Evolutionary conservation across 1,284 basidiomycete species (phyloP), one percentile per base, ranked within the genome.

Genomic region (Apiotrichum montevideense): DNA sequence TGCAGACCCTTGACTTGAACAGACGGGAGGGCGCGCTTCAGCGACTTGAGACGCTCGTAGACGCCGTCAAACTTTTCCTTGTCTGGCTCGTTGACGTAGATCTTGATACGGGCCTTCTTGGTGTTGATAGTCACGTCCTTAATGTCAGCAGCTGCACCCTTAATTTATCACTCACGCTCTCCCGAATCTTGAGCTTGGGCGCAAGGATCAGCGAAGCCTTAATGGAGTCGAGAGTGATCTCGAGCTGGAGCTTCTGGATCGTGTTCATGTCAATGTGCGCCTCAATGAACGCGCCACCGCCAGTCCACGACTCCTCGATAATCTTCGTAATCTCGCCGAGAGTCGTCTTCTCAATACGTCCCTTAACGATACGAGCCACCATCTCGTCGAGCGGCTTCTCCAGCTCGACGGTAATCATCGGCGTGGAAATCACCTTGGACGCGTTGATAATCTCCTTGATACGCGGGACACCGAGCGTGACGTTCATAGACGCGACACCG

Each of bases 401-500:
- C 15, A 99, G 81, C 72, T 90, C 92, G 66, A 93, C 96, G 58
- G 92, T 94, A 74, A 99, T 98, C 73, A 99, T 98, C 1, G 96
- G 96, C 3, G 96, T 98, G 68, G 90, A 95, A 78, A 99, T 98
- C 46, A 82, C 77, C 78, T 98, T 98, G 43, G 95, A 91, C 3
- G 94, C 96, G 67, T 98, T 99, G 81, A 99, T 62, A 50, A 62
- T 59, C 77, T 99, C 96, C 78, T 98, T 98, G 79, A 99, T 98
- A 74, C 96, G 94, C 29, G 96, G 96, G 10, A 98, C 96, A 81
- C 96, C 96, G 43, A 98, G 85, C 1, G 96, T 99, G 66, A 99
- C 92, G 79, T 98, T 98, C 96, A 98, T 99, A 39, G 94, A 96
- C 10, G 96, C 96, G 63, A 99, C 94, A 81, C 96, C 96, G 69